Conservation (phyloP, 768 basidiomycete genomes). For the Leccinum subtestaceum region DNA sequence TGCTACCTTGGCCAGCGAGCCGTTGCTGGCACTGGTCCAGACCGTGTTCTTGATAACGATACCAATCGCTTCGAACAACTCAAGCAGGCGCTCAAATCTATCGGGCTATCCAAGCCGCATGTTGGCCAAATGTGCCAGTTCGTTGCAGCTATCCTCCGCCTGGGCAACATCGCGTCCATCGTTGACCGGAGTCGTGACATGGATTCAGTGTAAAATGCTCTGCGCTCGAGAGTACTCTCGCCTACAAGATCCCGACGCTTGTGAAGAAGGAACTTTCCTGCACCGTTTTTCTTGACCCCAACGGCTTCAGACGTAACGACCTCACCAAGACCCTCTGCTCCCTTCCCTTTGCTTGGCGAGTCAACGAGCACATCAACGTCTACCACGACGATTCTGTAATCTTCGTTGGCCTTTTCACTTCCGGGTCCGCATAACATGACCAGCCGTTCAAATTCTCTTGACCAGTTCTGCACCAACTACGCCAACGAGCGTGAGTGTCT, state of each 20-base stretch:
- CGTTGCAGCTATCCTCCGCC: conserved; percentile 91
- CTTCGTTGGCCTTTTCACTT: conserved; percentile 90
- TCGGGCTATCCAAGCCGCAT: conserved; percentile 91
- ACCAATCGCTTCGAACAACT: conserved; percentile 86
- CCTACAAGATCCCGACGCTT: conserved; percentile 82
- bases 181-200: conserved; percentile 81
- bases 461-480: conserved; percentile 96
- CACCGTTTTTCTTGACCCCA: conserved; percentile 92
- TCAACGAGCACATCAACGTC: conserved; percentile 96
- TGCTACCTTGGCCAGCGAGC: conserved; percentile 81
- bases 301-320: conserved; percentile 92
- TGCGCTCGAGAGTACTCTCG: conserved; percentile 76
- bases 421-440: conserved; percentile 91
- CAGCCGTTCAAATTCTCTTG: conserved; percentile 85
- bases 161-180: conserved; percentile 93
- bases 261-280: conserved; percentile 92
- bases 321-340: conserved; percentile 93
- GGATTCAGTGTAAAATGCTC: conserved; percentile 75
- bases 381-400: conserved; percentile 91
- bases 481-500: conserved; percentile 77
- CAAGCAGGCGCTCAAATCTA: conserved; percentile 88
- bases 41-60: conserved; percentile 69
- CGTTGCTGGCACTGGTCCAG: conserved; percentile 39
- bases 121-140: conserved; percentile 96
- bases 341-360: conserved; percentile 84